Evolutionary conservation across 2,329 filamentous ascomycete species (phyloP), one percentile per base, ranked within the genome.

Genomic region (Aspergillus piperis): DNA sequence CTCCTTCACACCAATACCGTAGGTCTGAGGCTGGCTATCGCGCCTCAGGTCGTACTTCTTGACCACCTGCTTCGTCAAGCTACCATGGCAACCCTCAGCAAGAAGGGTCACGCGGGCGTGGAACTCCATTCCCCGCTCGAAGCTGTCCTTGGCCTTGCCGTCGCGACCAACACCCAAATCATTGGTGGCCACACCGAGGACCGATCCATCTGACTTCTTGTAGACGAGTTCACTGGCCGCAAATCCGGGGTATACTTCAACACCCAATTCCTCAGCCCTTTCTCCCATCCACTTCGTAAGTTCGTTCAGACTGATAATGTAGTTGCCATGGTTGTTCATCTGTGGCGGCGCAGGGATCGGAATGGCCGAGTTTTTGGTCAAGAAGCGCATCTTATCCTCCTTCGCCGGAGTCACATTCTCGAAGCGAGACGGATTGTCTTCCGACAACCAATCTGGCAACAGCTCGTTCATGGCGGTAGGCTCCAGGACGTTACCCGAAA

Each of bases 241-340:
- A 70, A 99, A 99, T 2, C 95, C 95, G 3, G 95, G 91, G 70
- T 98, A 99, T 11, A 99, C 86, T 78, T 99, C 95, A 27, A 99
- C 95, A 32, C 95, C 95, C 30, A 96, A 73, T 78, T 98, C 95
- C 78, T 99, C 95, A n/a, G 95, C 95, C 51, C 94, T 87, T 75
- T 98, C 95, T 52, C 91, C 93, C 2, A 99, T 83, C 95, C 95
- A 99, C 78, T 94, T 96, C 59, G 90, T 90, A 72, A 99, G 89
- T 77, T 98, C 91, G 77, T 96, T 98, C 71, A 99, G 80, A 72
- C 91, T 96, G 71, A 99, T 88, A 67, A 99, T 99, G 77, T 96
- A 98, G 79, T 99, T 99, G 67, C 95, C 95, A 71, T 96, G 86
- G 75, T 99, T 99, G 81, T 93, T 87, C 95, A 99, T 99, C 80